phyloP scores from a whole-genome alignment of 2,329 filamentous ascomycete genomes.

The Thielaviopsis musarum region DNA sequence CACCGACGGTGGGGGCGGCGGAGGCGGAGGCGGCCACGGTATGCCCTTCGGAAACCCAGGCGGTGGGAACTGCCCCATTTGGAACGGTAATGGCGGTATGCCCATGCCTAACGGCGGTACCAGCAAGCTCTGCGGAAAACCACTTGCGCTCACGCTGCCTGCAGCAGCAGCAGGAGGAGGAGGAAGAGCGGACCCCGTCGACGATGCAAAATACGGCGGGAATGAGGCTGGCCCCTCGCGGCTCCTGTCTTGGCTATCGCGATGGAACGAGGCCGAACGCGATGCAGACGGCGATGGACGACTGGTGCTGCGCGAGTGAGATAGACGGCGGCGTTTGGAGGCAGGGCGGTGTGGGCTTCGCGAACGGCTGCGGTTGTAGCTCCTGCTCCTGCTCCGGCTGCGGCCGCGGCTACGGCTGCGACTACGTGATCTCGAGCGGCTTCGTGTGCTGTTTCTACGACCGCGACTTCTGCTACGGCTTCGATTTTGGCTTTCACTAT shows the following conservation, averaged over 20 bases:
- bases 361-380: background rate
- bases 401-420: background rate
- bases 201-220: slow-evolving; percentile 7
- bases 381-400: background rate
- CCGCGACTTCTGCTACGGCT: background rate
- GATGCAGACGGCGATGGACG: slow-evolving; percentile 13
- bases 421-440: background rate
- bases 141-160: slow-evolving; percentile 4
- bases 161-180: background rate
- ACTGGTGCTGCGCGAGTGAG: background rate
- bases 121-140: slow-evolving; percentile 11
- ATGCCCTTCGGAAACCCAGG: slow-evolving; percentile 9
- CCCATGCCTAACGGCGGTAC: slow-evolving; percentile 16
- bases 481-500: slow-evolving; percentile 10
- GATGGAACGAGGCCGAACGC: slow-evolving; percentile 13
- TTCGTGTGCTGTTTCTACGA: background rate
- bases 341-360: background rate
- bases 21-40: slow-evolving; percentile 14
- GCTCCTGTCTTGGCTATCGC: slow-evolving; percentile 11
- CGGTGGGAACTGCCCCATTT: slow-evolving; percentile 12
- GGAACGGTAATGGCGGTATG: slow-evolving; percentile 19
- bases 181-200: slow-evolving; percentile 7
- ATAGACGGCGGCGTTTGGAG: slow-evolving; percentile 3
- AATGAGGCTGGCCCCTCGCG: slow-evolving; percentile 7
- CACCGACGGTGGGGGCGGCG: slow-evolving; percentile 14